Base-by-base conservation (phyloP, 441 rosid species). In the Bocquillonia castaneifolia region DNA sequence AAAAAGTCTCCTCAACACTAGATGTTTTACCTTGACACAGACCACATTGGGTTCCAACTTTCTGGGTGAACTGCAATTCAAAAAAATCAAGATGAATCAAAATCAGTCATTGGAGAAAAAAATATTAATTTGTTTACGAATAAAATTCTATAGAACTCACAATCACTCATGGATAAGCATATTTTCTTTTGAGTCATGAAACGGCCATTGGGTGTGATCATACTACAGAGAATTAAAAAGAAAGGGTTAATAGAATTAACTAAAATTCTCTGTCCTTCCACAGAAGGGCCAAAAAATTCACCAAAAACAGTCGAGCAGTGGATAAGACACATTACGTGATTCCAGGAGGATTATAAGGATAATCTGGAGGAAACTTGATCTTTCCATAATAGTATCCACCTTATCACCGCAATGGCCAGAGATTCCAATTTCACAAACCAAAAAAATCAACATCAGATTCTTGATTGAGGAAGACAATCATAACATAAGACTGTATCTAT, bases 1-100 rank as follows among this genome's bases (percentile, higher is more conserved):
- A 47, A 5, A 63, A 25, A 55, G 25, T 40, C 45, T 37, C 64
- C 61, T 1, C 37, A 62, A 54, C 20, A 57, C 37, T 64, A 36
- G 56, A 50, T 57, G 47, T 31, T 68, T 67, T 85, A 94, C 99
- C 99, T 94, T 65, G 98, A 90, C 34, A 87, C 96, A 68, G 99
- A 94, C 98, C 99, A 94, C 98, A 94, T 94, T 3, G 99, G 99
- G 66, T 94, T 94, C 99, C 99, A 94, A 86, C 88, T 92, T 84
- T 94, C 99, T 28, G 99, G 99, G 79, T 94, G 99, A 83, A 88
- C 99, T 94, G 80, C 55, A 80, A 74, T 67, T 74, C 36, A 68
- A 56, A n/a, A 69, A 3, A 53, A 51, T 36, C 51, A 72, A 55
- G 36, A 39, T 39, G 31, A 68, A 68, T 45, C 44, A 53, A 48